Percentiles rank a stretch among this genome's conserved stretches.
These are phyloP conservation scores for Caryopteris hybrid DNA, from an alignment of 305 asterid genomes.

Conservation along the genomic window DNA sequence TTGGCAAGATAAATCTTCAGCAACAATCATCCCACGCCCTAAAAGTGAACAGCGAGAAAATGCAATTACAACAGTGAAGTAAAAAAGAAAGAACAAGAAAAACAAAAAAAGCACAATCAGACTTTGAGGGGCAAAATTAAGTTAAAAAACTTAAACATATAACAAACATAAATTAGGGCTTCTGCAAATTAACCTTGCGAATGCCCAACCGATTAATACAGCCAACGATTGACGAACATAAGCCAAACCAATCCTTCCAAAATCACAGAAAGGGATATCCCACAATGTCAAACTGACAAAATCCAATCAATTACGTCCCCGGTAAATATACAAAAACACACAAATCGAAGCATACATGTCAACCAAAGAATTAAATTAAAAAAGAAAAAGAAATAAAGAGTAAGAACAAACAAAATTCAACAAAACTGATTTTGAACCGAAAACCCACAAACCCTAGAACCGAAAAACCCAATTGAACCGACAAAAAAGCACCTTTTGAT, in stretches of 20 bases:
- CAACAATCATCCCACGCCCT: slow-evolving; percentile 10
- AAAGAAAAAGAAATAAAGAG: too few species aligned
- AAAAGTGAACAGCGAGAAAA: neutral
- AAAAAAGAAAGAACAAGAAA: neutral
- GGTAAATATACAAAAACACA: neutral
- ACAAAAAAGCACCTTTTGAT: slow-evolving; percentile 8
- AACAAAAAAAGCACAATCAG: neutral
- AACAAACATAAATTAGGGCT: neutral
- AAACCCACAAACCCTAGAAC: slow-evolving; percentile 33
- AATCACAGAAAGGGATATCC: neutral
- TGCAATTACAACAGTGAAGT: neutral
- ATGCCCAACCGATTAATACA: neutral
- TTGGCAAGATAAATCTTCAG: neutral
- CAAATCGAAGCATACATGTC: neutral
- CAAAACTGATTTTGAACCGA: neutral
- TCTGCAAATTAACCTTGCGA: slow-evolving; percentile 5
- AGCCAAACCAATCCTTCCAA: neutral
- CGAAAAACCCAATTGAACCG: neutral
- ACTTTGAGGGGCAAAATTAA: neutral
- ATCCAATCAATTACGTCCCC: neutral
- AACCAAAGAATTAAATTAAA: too few species aligned
- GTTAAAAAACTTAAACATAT: neutral
- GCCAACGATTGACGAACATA: neutral
- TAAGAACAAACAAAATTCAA: neutral
- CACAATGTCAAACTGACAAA: neutral